Base-by-base conservation (phyloP, 176 grass and related monocot species). In the Saccharum officinarum region DNA sequence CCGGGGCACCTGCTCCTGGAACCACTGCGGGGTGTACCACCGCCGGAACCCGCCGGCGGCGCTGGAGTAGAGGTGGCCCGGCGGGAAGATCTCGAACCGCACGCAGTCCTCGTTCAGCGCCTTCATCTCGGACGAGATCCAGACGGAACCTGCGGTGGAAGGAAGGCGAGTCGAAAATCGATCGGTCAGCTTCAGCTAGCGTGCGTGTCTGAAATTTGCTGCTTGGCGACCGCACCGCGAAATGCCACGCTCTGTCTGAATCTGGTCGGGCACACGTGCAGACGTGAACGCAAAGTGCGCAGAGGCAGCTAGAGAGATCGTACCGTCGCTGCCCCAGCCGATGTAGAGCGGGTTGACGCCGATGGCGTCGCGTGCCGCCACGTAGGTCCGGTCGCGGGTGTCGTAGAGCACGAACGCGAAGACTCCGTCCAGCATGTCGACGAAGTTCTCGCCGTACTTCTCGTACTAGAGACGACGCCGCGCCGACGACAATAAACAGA, bases 311-410 rank as follows among this genome's bases (percentile, higher is more conserved):
- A 34, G 3, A 44, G 9, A 10, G 10, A 15, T 15, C 54, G 1
- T 89, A 98, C 97, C 93, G 84, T 99, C 97, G n/a, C 88, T 83
- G 80, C 94, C 94, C 90, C 92, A 92, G 71, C 94, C 97, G 75
- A 99, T 92, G 92, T 99, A 99, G 71, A 99, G 97, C 5, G 97
- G 89, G 85, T 92, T 97, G 45, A 99, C 88, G 28, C 97, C 94
- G 78, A 99, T 89, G 30, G 97, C 97, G 76, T 99, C 97, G 23
- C 97, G 97, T 4, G 94, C 94, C 1, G 86, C 97, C 75, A 99
- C 89, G 84, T 74, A 96, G 37, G 90, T 92, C 67, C 80, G 88
- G 78, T 82, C 86, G 61, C 93, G 97, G 14, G 88, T 90, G 90
- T 99, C 93, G 47, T 90, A 88, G 42, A 99, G 79, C n/a, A 94